Conservation (phyloP, 768 basidiomycete genomes). For the Leucocoprinus sp. region DNA sequence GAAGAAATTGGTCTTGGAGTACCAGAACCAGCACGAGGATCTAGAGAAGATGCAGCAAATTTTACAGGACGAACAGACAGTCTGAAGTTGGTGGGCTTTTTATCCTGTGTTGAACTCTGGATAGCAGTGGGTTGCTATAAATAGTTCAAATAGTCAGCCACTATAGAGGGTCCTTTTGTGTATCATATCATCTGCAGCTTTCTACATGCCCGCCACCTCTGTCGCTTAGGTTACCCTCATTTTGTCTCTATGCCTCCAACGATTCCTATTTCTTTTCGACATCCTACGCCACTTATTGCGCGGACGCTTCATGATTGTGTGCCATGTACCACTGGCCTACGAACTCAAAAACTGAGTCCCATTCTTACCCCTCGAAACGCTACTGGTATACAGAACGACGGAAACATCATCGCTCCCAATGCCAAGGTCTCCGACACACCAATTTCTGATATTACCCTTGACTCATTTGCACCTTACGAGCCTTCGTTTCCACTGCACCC, state of each 20-base stretch:
- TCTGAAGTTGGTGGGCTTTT: neutral
- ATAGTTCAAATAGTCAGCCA: slow-evolving; percentile 1
- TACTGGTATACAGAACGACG: neutral
- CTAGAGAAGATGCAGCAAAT: slow-evolving; percentile 36
- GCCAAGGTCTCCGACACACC: neutral
- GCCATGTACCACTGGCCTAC: neutral
- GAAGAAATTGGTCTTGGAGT: slow-evolving; percentile 31
- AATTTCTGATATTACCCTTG: neutral
- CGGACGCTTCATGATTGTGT: neutral
- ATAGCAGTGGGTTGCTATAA: neutral
- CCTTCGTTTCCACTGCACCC: slow-evolving; percentile 3
- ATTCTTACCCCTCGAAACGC: neutral
- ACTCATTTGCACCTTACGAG: neutral
- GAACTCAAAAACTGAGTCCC: neutral
- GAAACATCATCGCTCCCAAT: neutral
- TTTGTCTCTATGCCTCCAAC: neutral
- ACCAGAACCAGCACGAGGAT: slow-evolving; percentile 43
- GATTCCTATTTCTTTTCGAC: neutral
- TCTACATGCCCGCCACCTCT: neutral
- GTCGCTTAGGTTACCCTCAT: neutral
- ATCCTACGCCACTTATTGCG: neutral
- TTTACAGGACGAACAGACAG: slow-evolving; percentile 7
- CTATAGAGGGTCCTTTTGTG: neutral
- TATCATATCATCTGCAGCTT: neutral
- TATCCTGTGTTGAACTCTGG: neutral